These are phyloP conservation scores for Blastomyces parvus DNA, from an alignment of 2,329 filamentous ascomycete species.

Conservation along the genomic window DNA sequence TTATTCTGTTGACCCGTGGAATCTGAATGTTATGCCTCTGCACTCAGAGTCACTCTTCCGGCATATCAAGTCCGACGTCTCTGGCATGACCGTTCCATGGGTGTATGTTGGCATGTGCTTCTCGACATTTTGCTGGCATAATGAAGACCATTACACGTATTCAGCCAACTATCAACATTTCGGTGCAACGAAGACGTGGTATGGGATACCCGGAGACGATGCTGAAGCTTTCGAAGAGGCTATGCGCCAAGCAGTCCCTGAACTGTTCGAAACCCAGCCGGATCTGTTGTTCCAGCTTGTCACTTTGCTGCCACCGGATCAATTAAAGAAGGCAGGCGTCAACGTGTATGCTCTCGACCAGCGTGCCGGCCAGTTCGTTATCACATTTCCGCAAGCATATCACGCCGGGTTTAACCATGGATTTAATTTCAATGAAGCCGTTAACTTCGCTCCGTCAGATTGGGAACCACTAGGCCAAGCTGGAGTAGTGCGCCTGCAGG, in stretches of 20 bases:
- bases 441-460: conserved; percentile 90
- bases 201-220: conserved; percentile 89
- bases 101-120: conserved; percentile 99
- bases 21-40: conserved; percentile 83
- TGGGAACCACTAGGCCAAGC: conserved; percentile 89
- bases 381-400: conserved; percentile 94
- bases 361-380: conserved; percentile 86
- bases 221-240: conserved; percentile 90
- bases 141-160: conserved; percentile 96
- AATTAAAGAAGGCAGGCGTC: conserved; percentile 85
- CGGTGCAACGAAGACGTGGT: conserved; percentile 97
- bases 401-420: conserved; percentile 98
- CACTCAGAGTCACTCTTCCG: conserved; percentile 87
- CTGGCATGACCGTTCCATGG: conserved; percentile 98
- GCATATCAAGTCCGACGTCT: conserved; percentile 96
- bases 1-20: conserved; percentile 89
- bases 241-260: conserved; percentile 90
- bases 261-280: conserved; percentile 92
- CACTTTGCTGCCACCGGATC: conserved; percentile 87
- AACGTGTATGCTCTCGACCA: conserved; percentile 93
- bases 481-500: conserved; percentile 75
- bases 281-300: conserved; percentile 95
- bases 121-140: conserved; percentile 99
- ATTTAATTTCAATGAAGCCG: conserved; percentile 98
- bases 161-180: conserved; percentile 98